These are phyloP conservation scores for Xylaria sp. DNA, from an alignment of 2,329 filamentous ascomycete species.

Conservation along the genomic window DNA sequence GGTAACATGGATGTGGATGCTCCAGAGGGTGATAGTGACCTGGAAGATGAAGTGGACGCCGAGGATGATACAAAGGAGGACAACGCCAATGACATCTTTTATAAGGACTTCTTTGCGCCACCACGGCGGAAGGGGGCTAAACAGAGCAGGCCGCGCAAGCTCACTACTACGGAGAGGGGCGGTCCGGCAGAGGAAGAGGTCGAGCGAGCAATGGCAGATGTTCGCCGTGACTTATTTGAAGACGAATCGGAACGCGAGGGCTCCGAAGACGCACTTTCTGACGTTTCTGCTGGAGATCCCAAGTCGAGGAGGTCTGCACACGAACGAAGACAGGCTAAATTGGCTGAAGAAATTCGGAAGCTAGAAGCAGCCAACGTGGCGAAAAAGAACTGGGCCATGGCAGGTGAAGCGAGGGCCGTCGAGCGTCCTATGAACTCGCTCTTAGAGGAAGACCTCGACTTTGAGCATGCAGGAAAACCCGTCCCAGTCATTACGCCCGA, in stretches of 20 bases:
- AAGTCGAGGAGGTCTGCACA: constrained; percentile 81
- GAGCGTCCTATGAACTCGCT: constrained; percentile 90
- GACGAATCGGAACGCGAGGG: constrained; percentile 70
- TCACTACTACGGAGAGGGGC: constrained; percentile 48
- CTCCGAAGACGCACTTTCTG: constrained; percentile 68
- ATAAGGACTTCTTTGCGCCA: constrained; percentile 91
- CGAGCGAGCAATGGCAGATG: constrained; percentile 82
- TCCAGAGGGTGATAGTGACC: constrained; percentile 70
- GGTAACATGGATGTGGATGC: constrained; percentile 77
- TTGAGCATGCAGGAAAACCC: constrained; percentile 93
- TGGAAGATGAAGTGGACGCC: constrained; percentile 69
- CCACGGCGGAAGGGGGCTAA: constrained; percentile 74
- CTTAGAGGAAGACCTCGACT: constrained; percentile 92
- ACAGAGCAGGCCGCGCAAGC: constrained; percentile 53
- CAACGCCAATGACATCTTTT: constrained; percentile 89
- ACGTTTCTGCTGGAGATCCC: constrained; percentile 71
- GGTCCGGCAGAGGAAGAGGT: constrained; percentile 68
- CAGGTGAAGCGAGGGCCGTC: constrained; percentile 82
- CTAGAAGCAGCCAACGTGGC: constrained; percentile 88
- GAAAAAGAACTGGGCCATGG: constrained; percentile 88
- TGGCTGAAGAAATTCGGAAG: constrained; percentile 87
- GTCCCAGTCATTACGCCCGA: constrained; percentile 93
- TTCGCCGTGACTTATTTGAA: constrained; percentile 89
- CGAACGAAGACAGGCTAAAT: constrained; percentile 82
- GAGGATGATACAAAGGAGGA: constrained; percentile 60